Base-by-base conservation (phyloP, 1,284 basidiomycete genomes). In the Gomphus bonarii region DNA sequence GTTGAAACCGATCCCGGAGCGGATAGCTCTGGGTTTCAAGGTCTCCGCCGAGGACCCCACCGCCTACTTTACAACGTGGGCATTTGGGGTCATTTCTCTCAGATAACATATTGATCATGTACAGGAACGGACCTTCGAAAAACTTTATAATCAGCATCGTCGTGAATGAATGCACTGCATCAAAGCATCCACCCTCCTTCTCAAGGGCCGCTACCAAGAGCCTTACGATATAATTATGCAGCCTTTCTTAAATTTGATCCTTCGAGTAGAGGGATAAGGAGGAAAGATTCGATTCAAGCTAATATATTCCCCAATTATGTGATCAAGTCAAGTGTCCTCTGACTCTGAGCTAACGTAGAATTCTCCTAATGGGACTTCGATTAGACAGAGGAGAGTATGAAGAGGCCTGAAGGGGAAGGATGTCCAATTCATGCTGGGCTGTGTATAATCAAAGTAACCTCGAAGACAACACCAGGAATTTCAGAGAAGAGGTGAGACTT, bases 151-250 rank as follows among this genome's bases (percentile, higher is more conserved):
- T 52, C 2, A 58, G 60, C 14, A 53, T 49, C 8, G 11, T 59
- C n/a, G n/a, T n/a, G 22, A 59, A 59, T 20, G 58, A 58, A 43
- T 61, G 60, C 60, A 59, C 25, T 20, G 50, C 7, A 61, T 59
- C 40, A 50, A 40, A 14, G 54, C 40, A 4, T 58, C 58, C 2
- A 61, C 60, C 14, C 55, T 61, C 20, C 50, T 61, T 7, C 50
- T 49, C 10, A 59, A 59, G 47, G 60, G 60, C 18, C 16, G 36
- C 2, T 33, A 61, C 36, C 58, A 61, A 25, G 31, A 28, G 9
- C 58, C 58, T 10, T 48, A 61, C 20, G 56, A 61, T 50, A 47
- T 35, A 33, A 58, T 57, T 33, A 33, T 33, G 31, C 31, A 33
- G 31, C 31, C 31, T 10, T 33, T 33, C 31, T 33, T 33, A 5